A percentile compares a stretch with the other conserved stretches of the same genome.
Evolutionary conservation across 1,284 basidiomycete species (phyloP).

Genomic region (Cryptococcus sp.): DNA sequence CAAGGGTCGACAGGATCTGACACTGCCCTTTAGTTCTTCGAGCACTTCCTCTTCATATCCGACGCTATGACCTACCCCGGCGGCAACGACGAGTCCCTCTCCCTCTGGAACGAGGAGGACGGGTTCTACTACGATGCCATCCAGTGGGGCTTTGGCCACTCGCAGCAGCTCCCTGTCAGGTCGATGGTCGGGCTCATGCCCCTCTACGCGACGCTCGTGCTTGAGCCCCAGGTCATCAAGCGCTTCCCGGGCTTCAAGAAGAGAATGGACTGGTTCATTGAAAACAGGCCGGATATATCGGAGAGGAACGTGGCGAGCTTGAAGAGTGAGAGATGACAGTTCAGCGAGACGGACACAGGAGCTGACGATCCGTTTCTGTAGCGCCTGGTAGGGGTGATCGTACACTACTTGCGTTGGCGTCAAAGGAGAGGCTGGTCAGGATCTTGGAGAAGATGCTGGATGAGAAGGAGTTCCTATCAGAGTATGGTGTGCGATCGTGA

Average conservation of each 20-base stretch:
- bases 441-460: slow-evolving; percentile 97
- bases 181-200: slow-evolving; percentile 94
- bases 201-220: slow-evolving; percentile 86
- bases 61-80: slow-evolving; percentile 92
- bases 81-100: slow-evolving; percentile 69
- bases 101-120: slow-evolving; percentile 92
- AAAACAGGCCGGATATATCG: slow-evolving; percentile 82
- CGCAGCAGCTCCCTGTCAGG: slow-evolving; percentile 84
- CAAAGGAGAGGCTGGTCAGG: slow-evolving; percentile 79
- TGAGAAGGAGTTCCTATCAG: slow-evolving; percentile 91
- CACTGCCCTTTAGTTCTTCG: slow-evolving; percentile 46
- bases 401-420: slow-evolving; percentile 80
- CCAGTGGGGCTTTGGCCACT: slow-evolving; percentile 75
- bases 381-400: slow-evolving; percentile 80
- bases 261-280: slow-evolving; percentile 96
- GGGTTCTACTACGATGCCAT: slow-evolving; percentile 99
- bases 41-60: slow-evolving; percentile 94
- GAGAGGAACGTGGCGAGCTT: slow-evolving; percentile 95
- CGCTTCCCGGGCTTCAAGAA: slow-evolving; percentile 97
- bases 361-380: slow-evolving; percentile 38
- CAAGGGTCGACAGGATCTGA: not conserved
- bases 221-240: slow-evolving; percentile 84
- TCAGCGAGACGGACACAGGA: not conserved
- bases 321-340: slow-evolving; percentile 60
- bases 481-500: slow-evolving; percentile 90